Conservation (phyloP, 1,139 yeast species). For the Blastobotrys elegans region DNA sequence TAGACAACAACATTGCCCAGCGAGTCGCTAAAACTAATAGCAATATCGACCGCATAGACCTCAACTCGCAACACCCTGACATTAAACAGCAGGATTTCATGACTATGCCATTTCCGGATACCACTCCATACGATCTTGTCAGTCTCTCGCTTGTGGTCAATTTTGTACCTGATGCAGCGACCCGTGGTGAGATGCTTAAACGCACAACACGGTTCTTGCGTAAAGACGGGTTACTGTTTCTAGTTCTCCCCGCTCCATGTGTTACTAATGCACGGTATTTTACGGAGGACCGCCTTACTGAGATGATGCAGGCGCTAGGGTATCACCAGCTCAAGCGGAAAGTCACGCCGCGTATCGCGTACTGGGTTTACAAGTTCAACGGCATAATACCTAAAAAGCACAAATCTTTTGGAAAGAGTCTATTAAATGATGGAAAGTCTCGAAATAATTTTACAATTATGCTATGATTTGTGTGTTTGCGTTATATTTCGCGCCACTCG, state of each 20-base stretch:
- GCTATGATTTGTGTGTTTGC: not conserved
- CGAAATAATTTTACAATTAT: conserved; percentile 29
- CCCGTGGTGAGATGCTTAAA: conserved; percentile 72
- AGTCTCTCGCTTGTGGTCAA: conserved; percentile 85
- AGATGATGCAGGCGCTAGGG: conserved; percentile 56
- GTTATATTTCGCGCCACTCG: not conserved
- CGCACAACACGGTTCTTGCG: conserved; percentile 55
- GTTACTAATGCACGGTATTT: conserved; percentile 75
- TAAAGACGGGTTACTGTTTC: conserved; percentile 45
- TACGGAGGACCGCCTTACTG: conserved; percentile 41
- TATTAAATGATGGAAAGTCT: conserved; percentile 26
- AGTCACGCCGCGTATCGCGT: conserved; percentile 70
- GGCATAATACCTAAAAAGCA: conserved; percentile 5
- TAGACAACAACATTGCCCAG: conserved; percentile 43
- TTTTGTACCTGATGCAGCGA: conserved; percentile 69
- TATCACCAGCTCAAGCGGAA: conserved; percentile 46
- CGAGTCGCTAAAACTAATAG: not conserved
- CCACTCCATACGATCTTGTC: conserved; percentile 50
- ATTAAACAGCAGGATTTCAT: conserved; percentile 78
- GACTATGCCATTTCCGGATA: conserved; percentile 45
- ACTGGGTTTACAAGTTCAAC: conserved; percentile 48
- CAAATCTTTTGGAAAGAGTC: conserved; percentile 21
- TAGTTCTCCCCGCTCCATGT: conserved; percentile 89
- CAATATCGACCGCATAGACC: conserved; percentile 60
- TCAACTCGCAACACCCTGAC: conserved; percentile 70